phyloP scores from a whole-genome alignment of 1,284 basidiomycete species.

The Singerocomus inundabilis region DNA sequence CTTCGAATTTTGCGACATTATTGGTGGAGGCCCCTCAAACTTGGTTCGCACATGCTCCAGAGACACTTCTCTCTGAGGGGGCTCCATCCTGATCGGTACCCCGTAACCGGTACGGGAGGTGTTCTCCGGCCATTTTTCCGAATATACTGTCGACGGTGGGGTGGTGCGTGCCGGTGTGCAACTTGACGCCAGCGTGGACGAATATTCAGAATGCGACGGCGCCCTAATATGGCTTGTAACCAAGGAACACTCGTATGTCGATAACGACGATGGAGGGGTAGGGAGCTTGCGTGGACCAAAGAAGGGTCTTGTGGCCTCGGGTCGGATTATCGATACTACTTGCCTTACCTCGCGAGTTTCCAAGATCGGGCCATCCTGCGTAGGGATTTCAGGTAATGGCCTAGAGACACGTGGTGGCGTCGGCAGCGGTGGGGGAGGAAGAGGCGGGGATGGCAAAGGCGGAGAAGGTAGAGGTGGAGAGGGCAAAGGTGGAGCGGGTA shows the following conservation, averaged over 20 bases:
- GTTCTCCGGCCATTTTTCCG: constrained; percentile 32
- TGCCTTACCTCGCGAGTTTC: constrained; percentile 27
- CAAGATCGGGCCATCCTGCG: constrained; percentile 10
- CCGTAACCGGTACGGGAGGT: constrained; percentile 25
- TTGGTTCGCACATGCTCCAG: constrained; percentile 24
- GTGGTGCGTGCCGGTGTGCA: constrained; percentile 35
- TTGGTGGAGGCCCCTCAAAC: constrained; percentile 21
- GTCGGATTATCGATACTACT: constrained; percentile 12
- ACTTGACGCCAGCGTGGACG: constrained; percentile 29
- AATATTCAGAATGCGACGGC: constrained; percentile 27
- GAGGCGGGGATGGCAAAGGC: constrained; percentile 31
- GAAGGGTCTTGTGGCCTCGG: constrained; percentile 24
- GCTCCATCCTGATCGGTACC: constrained; percentile 26
- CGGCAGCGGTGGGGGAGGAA: constrained; percentile 28
- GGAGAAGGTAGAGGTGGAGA: constrained; percentile 25
- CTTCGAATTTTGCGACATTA: constrained; percentile 27
- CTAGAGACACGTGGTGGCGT: constrained; percentile 31
- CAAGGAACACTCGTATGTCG: constrained; percentile 24
- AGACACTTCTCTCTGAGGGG: constrained; percentile 24
- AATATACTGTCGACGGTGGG: constrained; percentile 34
- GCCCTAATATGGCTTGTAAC: constrained; percentile 18
- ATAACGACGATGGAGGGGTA: constrained; percentile 31
- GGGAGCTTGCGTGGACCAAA: constrained; percentile 34
- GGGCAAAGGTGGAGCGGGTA: constrained; percentile 27
- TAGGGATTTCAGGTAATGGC: constrained; percentile 33